Evolutionary conservation across 2,329 filamentous ascomycete species (phyloP).

Genomic region (Colletotrichum higginsianum): DNA sequence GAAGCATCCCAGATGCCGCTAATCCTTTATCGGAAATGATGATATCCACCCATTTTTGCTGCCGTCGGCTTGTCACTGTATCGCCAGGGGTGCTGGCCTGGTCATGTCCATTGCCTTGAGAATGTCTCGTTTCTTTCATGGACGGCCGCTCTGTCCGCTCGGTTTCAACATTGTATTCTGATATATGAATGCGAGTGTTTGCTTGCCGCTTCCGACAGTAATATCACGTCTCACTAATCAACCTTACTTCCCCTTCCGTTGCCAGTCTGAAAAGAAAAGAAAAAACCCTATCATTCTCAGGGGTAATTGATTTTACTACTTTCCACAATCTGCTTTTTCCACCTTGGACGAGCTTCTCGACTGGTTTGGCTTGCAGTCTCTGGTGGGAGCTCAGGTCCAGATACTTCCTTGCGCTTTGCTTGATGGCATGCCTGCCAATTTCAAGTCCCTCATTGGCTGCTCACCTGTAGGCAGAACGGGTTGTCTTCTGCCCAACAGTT

Average conservation of each 20-base stretch:
- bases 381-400: neutral
- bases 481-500: neutral
- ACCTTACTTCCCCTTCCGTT: no score
- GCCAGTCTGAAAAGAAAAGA: no score
- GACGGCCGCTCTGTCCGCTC: neutral
- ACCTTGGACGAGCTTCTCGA: neutral
- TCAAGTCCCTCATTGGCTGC: conserved; percentile 5
- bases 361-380: neutral
- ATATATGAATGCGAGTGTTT: no score
- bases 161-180: neutral
- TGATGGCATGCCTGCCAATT: conserved; percentile 1
- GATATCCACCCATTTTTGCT: neutral
- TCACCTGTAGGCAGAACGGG: neutral
- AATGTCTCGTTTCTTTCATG: neutral
- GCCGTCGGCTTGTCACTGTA: conserved; percentile 11
- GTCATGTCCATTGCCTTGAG: neutral
- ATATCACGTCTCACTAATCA: neutral
- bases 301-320: neutral
- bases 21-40: conserved; percentile 1
- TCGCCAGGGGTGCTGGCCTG: neutral
- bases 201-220: no score
- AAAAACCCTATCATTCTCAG: neutral
- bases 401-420: conserved; percentile 7
- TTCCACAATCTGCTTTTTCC: neutral
- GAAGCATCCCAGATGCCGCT: neutral